Percentiles rank a stretch among this genome's conserved stretches.
Evolutionary conservation across 225 moss, liverwort and hornwort genomes (phyloP).

Genomic region (Polytrichum commune): DNA sequence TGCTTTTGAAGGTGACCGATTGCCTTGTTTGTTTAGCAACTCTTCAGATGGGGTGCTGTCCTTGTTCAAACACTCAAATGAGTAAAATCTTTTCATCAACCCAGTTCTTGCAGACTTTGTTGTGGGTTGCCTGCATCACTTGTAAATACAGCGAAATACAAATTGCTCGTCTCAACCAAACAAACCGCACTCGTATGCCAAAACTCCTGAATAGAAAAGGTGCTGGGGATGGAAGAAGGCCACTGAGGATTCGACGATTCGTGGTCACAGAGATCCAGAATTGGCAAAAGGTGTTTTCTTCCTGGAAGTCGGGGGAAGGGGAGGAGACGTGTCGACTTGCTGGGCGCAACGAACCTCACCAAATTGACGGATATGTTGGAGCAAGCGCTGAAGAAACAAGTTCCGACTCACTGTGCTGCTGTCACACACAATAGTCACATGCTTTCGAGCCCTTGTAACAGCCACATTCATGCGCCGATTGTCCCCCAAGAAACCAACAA

Average conservation of each 20-base stretch:
- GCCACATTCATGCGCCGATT: conserved; percentile 97
- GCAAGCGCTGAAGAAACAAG: conserved; percentile 62
- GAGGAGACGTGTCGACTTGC: conserved; percentile 6
- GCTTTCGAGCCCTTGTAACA: conserved; percentile 88
- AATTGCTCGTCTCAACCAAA: background rate
- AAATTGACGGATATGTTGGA: conserved; percentile 76
- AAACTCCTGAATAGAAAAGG: background rate
- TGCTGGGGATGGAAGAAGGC: background rate
- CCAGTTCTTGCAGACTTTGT: background rate
- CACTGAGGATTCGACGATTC: no score
- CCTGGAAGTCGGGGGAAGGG: conserved; percentile 5
- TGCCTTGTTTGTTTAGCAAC: background rate
- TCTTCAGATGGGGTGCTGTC: background rate
- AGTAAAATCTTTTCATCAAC: background rate
- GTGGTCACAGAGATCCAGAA: conserved; percentile 5
- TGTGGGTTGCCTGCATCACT: no score
- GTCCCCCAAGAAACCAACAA: conserved; percentile 94
- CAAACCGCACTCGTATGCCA: background rate
- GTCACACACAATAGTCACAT: conserved; percentile 86
- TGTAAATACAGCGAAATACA: background rate
- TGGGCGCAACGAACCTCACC: conserved; percentile 68
- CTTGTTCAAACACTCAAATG: background rate
- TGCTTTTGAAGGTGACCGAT: background rate
- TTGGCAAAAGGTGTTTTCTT: conserved; percentile 16
- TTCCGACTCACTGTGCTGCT: conserved; percentile 86